These are phyloP conservation scores for Fonsecaea pedrosoi DNA, from an alignment of 2,329 filamentous ascomycete species.

Conservation along the genomic window DNA sequence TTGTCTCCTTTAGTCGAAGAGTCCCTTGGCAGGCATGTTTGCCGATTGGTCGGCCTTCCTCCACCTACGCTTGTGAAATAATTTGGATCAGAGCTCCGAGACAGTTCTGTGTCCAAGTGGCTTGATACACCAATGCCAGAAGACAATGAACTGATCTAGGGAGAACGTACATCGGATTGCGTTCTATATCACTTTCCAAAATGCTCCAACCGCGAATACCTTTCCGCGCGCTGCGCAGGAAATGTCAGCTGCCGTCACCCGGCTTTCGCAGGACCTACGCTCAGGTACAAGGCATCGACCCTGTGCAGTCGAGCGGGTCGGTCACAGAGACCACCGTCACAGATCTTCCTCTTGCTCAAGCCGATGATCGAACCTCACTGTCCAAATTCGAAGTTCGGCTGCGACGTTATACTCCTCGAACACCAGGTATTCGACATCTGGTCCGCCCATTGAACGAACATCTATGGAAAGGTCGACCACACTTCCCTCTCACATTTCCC, in stretches of 20 bases:
- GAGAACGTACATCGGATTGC: background rate
- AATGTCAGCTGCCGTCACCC: conserved; percentile 28
- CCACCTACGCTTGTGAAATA: conserved; percentile 1
- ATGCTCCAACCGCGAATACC: conserved; percentile 74
- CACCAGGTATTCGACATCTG: conserved; percentile 89
- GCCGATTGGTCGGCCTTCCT: conserved; percentile 5
- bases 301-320: conserved; percentile 62
- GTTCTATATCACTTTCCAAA: conserved; percentile 23
- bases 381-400: conserved; percentile 59
- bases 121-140: background rate
- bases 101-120: background rate
- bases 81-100: conserved; percentile 3
- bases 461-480: conserved; percentile 90
- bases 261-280: conserved; percentile 35
- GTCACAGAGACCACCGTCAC: conserved; percentile 36
- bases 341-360: conserved; percentile 21
- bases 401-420: conserved; percentile 90
- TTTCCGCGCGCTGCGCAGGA: conserved; percentile 44
- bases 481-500: conserved; percentile 80
- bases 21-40: conserved; percentile 4
- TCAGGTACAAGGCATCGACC: conserved; percentile 40
- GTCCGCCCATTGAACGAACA: conserved; percentile 94
- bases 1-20: background rate
- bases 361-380: conserved; percentile 35
- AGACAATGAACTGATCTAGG: background rate